Conservation (phyloP, 495 filamentous ascomycete genomes). For the Tuber brumale region DNA sequence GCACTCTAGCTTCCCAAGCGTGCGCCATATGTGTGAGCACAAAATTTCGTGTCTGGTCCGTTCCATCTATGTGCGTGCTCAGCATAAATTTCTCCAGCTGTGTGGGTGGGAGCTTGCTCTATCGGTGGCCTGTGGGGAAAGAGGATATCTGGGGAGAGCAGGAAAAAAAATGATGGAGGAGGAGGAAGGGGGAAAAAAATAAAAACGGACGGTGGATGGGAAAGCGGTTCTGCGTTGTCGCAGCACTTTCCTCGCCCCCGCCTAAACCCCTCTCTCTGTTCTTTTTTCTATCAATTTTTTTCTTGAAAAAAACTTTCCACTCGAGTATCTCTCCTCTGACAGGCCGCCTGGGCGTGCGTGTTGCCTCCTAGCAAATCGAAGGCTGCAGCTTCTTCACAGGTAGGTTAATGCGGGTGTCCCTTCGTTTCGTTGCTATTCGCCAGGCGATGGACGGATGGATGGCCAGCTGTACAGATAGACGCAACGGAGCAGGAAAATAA, state of each 20-base stretch:
- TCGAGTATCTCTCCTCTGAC: slow-evolving; percentile 25
- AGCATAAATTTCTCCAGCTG: slow-evolving; percentile 7
- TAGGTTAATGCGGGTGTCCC: slow-evolving; percentile 24
- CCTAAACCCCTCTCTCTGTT: slow-evolving; percentile 31
- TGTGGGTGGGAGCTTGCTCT: slow-evolving; percentile 23
- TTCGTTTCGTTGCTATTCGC: slow-evolving; percentile 27
- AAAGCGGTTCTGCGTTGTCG: slow-evolving; percentile 33
- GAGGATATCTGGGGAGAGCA: background rate
- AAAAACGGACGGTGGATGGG: background rate
- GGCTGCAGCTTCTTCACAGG: slow-evolving; percentile 20
- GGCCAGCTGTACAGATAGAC: slow-evolving; percentile 36
- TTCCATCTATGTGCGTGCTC: slow-evolving; percentile 22
- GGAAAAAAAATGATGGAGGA: background rate
- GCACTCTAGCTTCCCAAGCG: background rate
- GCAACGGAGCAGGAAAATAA: slow-evolving; percentile 18
- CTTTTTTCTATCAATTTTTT: background rate
- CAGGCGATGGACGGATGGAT: slow-evolving; percentile 16
- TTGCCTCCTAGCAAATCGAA: slow-evolving; percentile 30
- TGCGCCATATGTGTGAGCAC: slow-evolving; percentile 17
- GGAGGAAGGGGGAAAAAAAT: background rate
- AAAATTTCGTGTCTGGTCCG: slow-evolving; percentile 25
- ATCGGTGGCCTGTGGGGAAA: background rate
- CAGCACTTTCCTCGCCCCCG: slow-evolving; percentile 29
- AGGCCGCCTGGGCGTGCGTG: slow-evolving; percentile 11
- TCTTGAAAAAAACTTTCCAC: slow-evolving; percentile 10